Base-by-base conservation (phyloP, 2,329 filamentous ascomycete genomes). In the Blumeria hordei region DNA sequence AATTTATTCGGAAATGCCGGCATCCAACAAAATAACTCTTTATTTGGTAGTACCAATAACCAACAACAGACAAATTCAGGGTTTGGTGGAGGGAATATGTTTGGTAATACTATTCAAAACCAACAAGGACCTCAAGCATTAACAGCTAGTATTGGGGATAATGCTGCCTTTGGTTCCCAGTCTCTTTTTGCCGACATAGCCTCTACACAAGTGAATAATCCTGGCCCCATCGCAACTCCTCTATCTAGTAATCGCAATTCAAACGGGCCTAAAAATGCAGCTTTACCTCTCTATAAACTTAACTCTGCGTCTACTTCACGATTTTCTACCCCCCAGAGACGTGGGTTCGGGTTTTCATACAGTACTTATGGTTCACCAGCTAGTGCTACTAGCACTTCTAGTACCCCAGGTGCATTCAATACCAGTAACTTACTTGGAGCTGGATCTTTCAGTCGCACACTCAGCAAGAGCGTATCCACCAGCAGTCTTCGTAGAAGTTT, bases 151-250 rank as follows among this genome's bases (percentile, higher is more conserved):
- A 77, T 93, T 55, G 80, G 80, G 57, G 87, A 90, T 59, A 74
- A 80, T n/a, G 87, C 85, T 54, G 90, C 93, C 0, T 98, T 94
- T 64, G 92, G 92, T 43, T 88, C 85, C 54, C 78, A 85, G 49
- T 86, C 87, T 1, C 75, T 98, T 18, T 96, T 96, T 67, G 78
- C 81, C 35, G 83, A 81, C 54, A 71, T 95, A 14, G 73, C 73
- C 60, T 74, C 65, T 65, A 80, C 64, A 69, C 85, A 50, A 33
- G 49, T 69, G 70, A 74, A 67, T 67, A 88, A 88, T 62, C 85
- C 88, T 3, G 92, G 92, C 1, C 92, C 93, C 3, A 74, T 98
- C 59, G 92, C 90, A 8, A 96, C 90, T 0, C 92, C 93, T 0
- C 74, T 96, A 11, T 83, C 81, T 8, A 82, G 80, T 59, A 77